Evolutionary conservation across 2,329 filamentous ascomycete species (phyloP), one percentile per base, ranked within the genome.

Genomic region (Fusarium pseudonygamai): DNA sequence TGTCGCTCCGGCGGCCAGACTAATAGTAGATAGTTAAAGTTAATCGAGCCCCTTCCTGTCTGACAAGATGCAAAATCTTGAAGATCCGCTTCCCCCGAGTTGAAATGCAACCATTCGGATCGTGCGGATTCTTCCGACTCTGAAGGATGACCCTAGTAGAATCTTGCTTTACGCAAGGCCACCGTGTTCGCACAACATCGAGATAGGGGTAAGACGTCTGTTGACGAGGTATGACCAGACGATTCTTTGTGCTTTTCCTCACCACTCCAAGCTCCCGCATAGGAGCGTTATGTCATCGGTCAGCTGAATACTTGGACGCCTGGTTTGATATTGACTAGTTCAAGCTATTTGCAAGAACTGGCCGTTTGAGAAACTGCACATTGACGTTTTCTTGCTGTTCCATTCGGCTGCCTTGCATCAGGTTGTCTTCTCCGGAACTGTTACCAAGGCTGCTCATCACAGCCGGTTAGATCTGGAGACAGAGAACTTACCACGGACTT

Each of bases 151-250:
- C 47, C 59, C 65, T 16, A 34, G 64, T 64, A 50, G 8, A 16
- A 57, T n/a, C 36, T 18, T 34, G 18, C 34, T 40, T 18, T 30
- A 53, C 32, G 3, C 45, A 47, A 65, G 60, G 60, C 55, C 60
- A 72, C 55, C 49, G 46, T 73, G 49, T 70, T 57, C 46, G 42
- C 57, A 61, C 30, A 57, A 34, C 22, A n/a, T 56, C 53, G 22
- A 57, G 49, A 64, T 68, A 50, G 65, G 63, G 34, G 63, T 37
- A 59, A 50, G 28, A 26, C 8, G 20, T 6, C 28, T 24, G 26
- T 59, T 26, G 18, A 43, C 22, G 22, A 49, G 20, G 20, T 49
- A 47, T 28, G 18, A 26, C 7, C 15, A 13, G 40, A 26, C n/a
- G 7, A 26, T 18, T 15, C 14, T 58, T 34, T n/a, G 24, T n/a